Percentiles rank a stretch among this genome's conserved stretches.
phyloP scores from a whole-genome alignment of 495 filamentous ascomycete genomes.

The Emericellopsis terricola region DNA sequence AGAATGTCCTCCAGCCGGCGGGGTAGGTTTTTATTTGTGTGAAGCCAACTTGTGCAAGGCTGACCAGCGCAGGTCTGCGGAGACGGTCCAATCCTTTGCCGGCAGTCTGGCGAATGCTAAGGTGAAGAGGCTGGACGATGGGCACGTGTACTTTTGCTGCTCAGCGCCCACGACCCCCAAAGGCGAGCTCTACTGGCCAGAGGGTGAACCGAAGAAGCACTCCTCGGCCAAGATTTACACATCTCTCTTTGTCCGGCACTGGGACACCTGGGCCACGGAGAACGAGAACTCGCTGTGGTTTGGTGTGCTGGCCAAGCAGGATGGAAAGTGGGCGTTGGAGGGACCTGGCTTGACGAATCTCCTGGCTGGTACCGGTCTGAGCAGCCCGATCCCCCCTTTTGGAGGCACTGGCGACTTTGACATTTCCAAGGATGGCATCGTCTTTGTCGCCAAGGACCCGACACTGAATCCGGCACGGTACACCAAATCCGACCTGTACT shows the following conservation, averaged over 20 bases:
- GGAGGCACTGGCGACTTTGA: slow-evolving; percentile 37
- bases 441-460: slow-evolving; percentile 78
- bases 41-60: too few species aligned
- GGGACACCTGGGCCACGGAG: slow-evolving; percentile 54
- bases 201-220: slow-evolving; percentile 32
- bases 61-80: slow-evolving; percentile 36
- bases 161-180: slow-evolving; percentile 41
- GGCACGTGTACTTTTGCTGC: slow-evolving; percentile 52
- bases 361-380: slow-evolving; percentile 35
- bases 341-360: slow-evolving; percentile 33
- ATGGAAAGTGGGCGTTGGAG: slow-evolving; percentile 21
- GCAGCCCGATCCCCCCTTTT: slow-evolving; percentile 42
- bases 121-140: slow-evolving; percentile 37
- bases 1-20: slow-evolving; percentile 24
- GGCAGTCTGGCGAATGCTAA: slow-evolving; percentile 63
- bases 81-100: slow-evolving; percentile 41
- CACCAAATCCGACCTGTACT: slow-evolving; percentile 66
- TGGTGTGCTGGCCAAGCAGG: slow-evolving; percentile 35
- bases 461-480: slow-evolving; percentile 56
- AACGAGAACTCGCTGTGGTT: slow-evolving; percentile 59
- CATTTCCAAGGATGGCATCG: slow-evolving; percentile 37
- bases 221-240: slow-evolving; percentile 50
- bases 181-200: slow-evolving; percentile 42
- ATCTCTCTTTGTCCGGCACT: slow-evolving; percentile 57
- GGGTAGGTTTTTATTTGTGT: too few species aligned